Percentiles rank a stretch among this genome's conserved stretches.
phyloP scores from a whole-genome alignment of 257 asterid species.

The Nicotiana noctiflora region DNA sequence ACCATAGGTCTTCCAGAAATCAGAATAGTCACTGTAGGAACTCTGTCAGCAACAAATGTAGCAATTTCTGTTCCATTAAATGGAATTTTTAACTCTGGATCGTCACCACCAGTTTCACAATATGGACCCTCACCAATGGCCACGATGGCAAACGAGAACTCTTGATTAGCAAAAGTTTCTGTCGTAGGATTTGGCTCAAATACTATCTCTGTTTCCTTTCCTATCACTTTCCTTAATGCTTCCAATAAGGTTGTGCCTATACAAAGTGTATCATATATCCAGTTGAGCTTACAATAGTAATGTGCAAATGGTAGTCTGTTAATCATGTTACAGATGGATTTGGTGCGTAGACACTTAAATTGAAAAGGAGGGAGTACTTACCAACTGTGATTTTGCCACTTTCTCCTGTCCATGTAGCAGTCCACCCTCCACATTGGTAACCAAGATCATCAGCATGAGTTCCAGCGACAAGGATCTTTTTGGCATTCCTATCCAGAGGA shows the following conservation, averaged over 20 bases:
- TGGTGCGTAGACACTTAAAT: no score
- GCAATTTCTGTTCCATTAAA: slow-evolving; percentile 47
- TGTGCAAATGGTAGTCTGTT: not conserved
- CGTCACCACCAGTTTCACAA: slow-evolving; percentile 67
- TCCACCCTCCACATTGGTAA: slow-evolving; percentile 98
- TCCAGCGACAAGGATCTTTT: slow-evolving; percentile 76
- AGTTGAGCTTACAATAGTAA: not conserved
- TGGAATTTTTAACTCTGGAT: slow-evolving; percentile 49
- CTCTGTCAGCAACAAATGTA: slow-evolving; percentile 36
- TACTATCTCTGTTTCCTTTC: slow-evolving; percentile 46
- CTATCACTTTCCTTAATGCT: slow-evolving; percentile 50
- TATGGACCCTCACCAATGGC: slow-evolving; percentile 81
- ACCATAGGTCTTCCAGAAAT: slow-evolving; percentile 76
- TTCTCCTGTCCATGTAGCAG: slow-evolving; percentile 77
- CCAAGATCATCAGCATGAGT: slow-evolving; percentile 98
- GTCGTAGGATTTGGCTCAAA: slow-evolving; percentile 54
- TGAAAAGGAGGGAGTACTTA: slow-evolving; percentile 14
- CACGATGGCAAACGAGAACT: slow-evolving; percentile 59
- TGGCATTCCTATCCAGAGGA: slow-evolving; percentile 70
- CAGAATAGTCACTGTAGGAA: slow-evolving; percentile 57
- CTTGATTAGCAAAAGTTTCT: slow-evolving; percentile 27
- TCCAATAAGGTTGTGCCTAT: slow-evolving; percentile 78
- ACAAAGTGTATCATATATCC: not conserved
- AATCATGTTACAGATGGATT: no score
- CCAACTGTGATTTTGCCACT: slow-evolving; percentile 89